Base-by-base conservation (phyloP, 164 flowering plant species). In the Hamamelis virginiana region DNA sequence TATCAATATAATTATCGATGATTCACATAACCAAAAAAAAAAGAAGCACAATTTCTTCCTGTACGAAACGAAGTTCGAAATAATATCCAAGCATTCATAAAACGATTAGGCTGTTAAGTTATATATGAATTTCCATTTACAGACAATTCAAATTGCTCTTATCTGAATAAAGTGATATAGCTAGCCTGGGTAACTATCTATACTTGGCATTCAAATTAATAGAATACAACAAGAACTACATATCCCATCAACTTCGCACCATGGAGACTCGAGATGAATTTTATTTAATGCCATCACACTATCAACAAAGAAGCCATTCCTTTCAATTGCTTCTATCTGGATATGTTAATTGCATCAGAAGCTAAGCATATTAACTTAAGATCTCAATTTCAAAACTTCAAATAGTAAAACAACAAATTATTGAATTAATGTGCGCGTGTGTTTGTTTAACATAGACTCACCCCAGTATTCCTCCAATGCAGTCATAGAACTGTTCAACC, bases 401-500 rank as follows among this genome's bases (percentile, higher is more conserved):
- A 64, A 15, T n/a, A n/a, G n/a, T n/a, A 16, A 9, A 23, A 13
- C 14, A 62, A 43, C 5, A 18, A 8, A 10, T 0, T 26, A 26
- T 6, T 26, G 4, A 65, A 26, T 18, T 9, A 28, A 25, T 15
- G 51, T 8, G 28, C 1, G 11, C 0, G 67, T n/a, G n/a, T n/a
- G n/a, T n/a, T n/a, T n/a, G n/a, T n/a, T n/a, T n/a, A 47, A 28
- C 33, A 60, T 75, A 27, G 70, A 68, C 83, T 69, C 64, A 94
- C 98, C 98, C 98, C 45, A 92, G 82, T 52, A 94, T 87, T 57
- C 98, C 98, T 47, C 98, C 97, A 81, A 94, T 89, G 78, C 97
- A 94, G 75, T 89, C 85, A 75, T 94, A 92, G 70, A 94, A 94
- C 77, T 70, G 60, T 48, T 94, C 97, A 43, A 89, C 72, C 55